Evolutionary conservation across 1,139 yeast genomes (phyloP), one percentile per base, ranked within the genome.

Genomic region (Scheffersomyces parashehatae): DNA sequence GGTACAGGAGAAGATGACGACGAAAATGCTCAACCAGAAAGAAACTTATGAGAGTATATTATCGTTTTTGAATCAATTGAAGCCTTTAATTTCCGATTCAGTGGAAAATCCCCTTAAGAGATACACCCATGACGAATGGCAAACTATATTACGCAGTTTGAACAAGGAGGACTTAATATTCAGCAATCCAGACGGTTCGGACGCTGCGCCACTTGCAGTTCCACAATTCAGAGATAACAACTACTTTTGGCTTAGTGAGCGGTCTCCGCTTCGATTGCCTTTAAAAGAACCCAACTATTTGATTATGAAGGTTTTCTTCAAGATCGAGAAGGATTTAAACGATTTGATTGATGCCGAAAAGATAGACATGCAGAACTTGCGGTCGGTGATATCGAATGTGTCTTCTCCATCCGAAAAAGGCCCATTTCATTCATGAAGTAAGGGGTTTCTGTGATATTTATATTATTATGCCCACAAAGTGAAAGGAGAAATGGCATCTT

Each of bases 191-290:
- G 28, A 35, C 7, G 37, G 30, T 8, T 20, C 30, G 11, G 35
- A 37, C 9, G 37, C 29, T n/a, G 35, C 35, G 11, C 35, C 35
- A 6, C 10, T 31, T 14, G 11, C 20, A 5, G 24, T 31, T n/a
- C 10, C 15, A 2, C 26, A 20, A 20, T 20, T 20, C 8, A 46
- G 56, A 1, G 49, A 54, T 1, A 55, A 59, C 42, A 59, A 67
- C 6, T 47, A 60, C 14, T 66, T 59, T 39, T 84, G 90, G 90
- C 53, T 84, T 3, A 70, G 84, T 6, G 82, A 81, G 3, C 58
- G 62, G 3, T 82, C 90, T 1, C 95, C 95, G 0, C 62, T 86
- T 31, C 67, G 85, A 37, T 77, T 77, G 41, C 93, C 93, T 0
- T 64, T 84, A 35, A 77, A 74, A 50, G 90, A 88, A 55, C 82